Base-by-base conservation (phyloP, 2,329 filamentous ascomycete genomes). In the Talaromyces rugulosus region DNA sequence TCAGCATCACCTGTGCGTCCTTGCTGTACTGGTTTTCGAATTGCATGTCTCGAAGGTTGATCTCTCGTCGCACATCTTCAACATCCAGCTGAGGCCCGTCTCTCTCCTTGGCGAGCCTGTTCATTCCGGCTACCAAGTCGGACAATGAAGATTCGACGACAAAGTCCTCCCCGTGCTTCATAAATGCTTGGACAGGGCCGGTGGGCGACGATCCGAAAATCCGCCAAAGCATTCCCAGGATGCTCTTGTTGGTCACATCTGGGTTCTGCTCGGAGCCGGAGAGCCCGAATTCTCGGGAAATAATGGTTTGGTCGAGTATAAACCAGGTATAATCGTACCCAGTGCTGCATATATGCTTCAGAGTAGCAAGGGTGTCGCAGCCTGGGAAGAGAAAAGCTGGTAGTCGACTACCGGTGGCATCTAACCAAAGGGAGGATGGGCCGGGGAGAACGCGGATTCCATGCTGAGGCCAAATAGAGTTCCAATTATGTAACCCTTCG, bases 261-360 rank as follows among this genome's bases (percentile, higher is more conserved):
- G 84, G 83, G 73, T 87, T 87, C 75, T 87, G 85, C 72, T 87
- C 85, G 0, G 84, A 86, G 8, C 85, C 85, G 0, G 85, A 87
- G 0, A 87, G 80, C 12, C 82, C 84, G 62, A 87, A 87, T 71
- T 87, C 85, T 23, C 81, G 79, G n/a, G 83, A 82, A 54, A 87
- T 82, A 67, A 87, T 87, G 68, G 74, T 75, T 64, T 83, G 82
- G 69, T 85, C 79, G 2, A 85, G 78, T 60, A 87, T 79, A 73
- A 87, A 87, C 85, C 85, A 87, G 1, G 81, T 82, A 75, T 87
- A 87, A 70, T 87, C 84, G 72, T 86, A 82, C 0, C 85, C 85
- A 0, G 85, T 87, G 65, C 71, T 73, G 76, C 84, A 85, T 63
- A 87, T 87, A 67, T 87, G 73, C 73, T 82, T 82, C 16, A 87